phyloP scores from a whole-genome alignment of 2,329 filamentous ascomycete species.

The Colletotrichum sp. region DNA sequence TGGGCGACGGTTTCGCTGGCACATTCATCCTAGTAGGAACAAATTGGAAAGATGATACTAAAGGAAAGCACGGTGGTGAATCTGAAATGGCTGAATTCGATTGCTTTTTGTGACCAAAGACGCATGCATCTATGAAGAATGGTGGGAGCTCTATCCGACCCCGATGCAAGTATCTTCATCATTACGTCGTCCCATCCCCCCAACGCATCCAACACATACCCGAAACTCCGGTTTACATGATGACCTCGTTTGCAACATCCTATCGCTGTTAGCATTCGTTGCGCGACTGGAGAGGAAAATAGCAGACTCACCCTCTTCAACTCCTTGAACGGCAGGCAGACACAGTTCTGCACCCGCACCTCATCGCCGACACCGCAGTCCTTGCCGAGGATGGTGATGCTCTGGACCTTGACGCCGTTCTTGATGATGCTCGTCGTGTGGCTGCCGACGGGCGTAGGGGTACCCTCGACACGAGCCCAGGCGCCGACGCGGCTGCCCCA shows the following conservation, averaged over 20 bases:
- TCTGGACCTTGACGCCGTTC: constrained; percentile 98
- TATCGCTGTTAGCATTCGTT: constrained; percentile 41
- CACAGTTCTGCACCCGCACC: constrained; percentile 95
- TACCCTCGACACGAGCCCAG: constrained; percentile 98
- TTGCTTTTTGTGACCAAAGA: constrained; percentile 21
- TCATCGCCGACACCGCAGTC: constrained; percentile 95
- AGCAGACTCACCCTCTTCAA: constrained; percentile 80
- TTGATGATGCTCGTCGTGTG: constrained; percentile 96
- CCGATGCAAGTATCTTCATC: constrained; percentile 13
- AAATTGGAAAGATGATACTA: background rate
- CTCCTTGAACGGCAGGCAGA: constrained; percentile 98
- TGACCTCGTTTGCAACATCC: constrained; percentile 87
- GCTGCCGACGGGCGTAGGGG: constrained; percentile 83
- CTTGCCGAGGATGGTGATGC: constrained; percentile 96
- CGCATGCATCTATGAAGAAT: constrained; percentile 19
- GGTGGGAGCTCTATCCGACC: constrained; percentile 11
- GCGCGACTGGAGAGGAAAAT: background rate
- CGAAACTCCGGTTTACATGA: constrained; percentile 70
- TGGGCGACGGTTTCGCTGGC: background rate
- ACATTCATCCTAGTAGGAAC: background rate
- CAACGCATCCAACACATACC: background rate
- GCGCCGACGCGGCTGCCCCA: constrained; percentile 96
- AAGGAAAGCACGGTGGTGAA: background rate
- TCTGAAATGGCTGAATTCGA: constrained; percentile 15
- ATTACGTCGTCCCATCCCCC: constrained; percentile 9